A percentile compares a stretch with the other conserved stretches of the same genome.
Conservation (phyloP, 2,329 filamentous ascomycete species). For the Sporothrix luriei region DNA sequence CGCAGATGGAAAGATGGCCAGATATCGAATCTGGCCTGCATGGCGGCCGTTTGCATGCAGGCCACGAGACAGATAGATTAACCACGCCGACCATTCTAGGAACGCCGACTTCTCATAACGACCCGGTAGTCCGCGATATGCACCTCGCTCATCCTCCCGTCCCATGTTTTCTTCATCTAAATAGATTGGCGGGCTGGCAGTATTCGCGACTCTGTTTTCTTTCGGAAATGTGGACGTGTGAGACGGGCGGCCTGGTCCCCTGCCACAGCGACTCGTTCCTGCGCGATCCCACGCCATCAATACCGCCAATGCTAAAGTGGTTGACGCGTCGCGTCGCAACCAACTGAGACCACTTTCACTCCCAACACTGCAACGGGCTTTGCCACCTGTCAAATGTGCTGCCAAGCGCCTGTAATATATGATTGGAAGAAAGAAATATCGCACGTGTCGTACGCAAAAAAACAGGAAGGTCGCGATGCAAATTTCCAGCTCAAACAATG, state of each 20-base stretch:
- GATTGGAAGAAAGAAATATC: too few species aligned
- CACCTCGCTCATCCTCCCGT: background rate
- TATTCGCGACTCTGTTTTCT: constrained; percentile 10
- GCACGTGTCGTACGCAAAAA: too few species aligned
- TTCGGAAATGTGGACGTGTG: background rate
- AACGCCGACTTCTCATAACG: background rate
- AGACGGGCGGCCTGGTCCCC: background rate
- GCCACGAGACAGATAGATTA: constrained; percentile 6
- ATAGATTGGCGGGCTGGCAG: constrained; percentile 22
- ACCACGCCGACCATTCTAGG: background rate
- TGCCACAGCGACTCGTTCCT: background rate
- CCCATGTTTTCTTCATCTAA: constrained; percentile 13
- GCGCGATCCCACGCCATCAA: background rate
- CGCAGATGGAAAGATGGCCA: too few species aligned
- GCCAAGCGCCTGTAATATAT: background rate
- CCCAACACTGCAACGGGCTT: constrained; percentile 8
- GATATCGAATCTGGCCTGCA: constrained; percentile 5
- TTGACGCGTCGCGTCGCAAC: constrained; percentile 24
- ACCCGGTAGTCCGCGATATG: constrained; percentile 21
- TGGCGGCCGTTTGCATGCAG: constrained; percentile 18
- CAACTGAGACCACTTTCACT: background rate
- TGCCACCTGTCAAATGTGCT: constrained; percentile 7
- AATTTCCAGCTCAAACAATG: too few species aligned
- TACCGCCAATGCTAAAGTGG: constrained; percentile 13
- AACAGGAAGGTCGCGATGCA: too few species aligned